Evolutionary conservation across 73 alveolate species (phyloP).

Genomic region (Durusdinium trenchii): DNA sequence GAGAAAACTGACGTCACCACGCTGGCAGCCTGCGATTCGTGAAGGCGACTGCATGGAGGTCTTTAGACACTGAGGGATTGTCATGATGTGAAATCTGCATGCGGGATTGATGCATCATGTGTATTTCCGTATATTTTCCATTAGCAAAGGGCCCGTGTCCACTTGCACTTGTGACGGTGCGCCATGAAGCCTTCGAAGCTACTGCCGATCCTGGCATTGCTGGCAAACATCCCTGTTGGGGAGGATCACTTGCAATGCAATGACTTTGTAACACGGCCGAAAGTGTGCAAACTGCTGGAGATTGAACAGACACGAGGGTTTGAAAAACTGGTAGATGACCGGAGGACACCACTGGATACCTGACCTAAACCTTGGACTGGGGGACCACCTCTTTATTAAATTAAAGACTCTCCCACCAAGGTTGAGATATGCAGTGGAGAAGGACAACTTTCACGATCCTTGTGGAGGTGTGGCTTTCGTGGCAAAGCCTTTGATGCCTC

Average conservation of each 20-base stretch:
- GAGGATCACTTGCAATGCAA: background rate
- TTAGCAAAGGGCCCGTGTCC: too few relatives aligned
- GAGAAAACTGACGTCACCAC: too few relatives aligned
- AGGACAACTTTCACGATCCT: background rate
- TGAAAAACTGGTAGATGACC: background rate
- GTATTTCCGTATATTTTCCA: too few relatives aligned
- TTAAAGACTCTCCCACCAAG: background rate
- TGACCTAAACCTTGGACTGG: background rate
- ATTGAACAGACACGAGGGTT: background rate
- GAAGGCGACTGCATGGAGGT: too few relatives aligned
- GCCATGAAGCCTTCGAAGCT: background rate
- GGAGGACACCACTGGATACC: background rate
- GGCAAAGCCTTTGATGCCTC: background rate
- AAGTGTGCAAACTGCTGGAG: background rate
- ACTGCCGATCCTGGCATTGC: background rate
- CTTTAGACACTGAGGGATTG: too few relatives aligned
- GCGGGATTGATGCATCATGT: too few relatives aligned
- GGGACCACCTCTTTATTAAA: too few relatives aligned
- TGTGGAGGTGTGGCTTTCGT: background rate
- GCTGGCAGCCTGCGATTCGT: too few relatives aligned
- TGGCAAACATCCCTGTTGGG: background rate
- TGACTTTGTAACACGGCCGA: background rate
- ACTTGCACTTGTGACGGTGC: too few relatives aligned
- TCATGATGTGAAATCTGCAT: too few relatives aligned
- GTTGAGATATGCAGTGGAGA: slow-evolving; percentile 32